phyloP scores from a whole-genome alignment of 169 alveolate genomes.

The Eimeria praecox region DNA sequence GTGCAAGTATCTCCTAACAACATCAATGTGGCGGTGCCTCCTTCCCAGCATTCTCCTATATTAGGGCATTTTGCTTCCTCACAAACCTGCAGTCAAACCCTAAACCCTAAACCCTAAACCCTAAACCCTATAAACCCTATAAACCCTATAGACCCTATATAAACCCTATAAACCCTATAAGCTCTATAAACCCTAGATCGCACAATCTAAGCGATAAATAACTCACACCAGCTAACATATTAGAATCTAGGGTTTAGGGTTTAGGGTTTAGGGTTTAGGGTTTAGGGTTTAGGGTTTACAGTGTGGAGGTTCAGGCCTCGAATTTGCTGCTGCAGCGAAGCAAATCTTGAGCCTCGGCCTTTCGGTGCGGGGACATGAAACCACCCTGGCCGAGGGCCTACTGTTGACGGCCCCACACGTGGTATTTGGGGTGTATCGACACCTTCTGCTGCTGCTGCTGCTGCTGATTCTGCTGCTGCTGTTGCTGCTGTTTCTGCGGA shows the following conservation, averaged over 20 bases:
- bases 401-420: constrained; percentile 84
- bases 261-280: constrained; percentile 1
- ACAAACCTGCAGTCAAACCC: constrained; percentile 81
- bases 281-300: constrained; percentile 51
- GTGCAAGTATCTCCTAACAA: constrained; percentile 90
- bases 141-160: too few species aligned
- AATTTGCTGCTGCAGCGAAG: constrained; percentile 76
- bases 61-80: constrained; percentile 91
- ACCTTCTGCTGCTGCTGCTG: constrained; percentile 4
- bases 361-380: constrained; percentile 88
- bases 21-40: constrained; percentile 90
- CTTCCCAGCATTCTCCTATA: constrained; percentile 90
- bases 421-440: constrained; percentile 6
- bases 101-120: neutral
- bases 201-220: too few species aligned
- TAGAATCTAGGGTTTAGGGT: neutral
- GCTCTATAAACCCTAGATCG: too few species aligned
- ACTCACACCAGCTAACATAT: too few species aligned
- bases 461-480: constrained; percentile 23
- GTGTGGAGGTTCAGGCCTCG: constrained; percentile 84
- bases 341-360: constrained; percentile 71
- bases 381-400: constrained; percentile 86
- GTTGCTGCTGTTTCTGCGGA: constrained; percentile 1
- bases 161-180: too few species aligned
- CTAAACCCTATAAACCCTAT: too few species aligned